Conservation (phyloP, 495 filamentous ascomycete species). For the Hypomontagnella monticulosa region DNA sequence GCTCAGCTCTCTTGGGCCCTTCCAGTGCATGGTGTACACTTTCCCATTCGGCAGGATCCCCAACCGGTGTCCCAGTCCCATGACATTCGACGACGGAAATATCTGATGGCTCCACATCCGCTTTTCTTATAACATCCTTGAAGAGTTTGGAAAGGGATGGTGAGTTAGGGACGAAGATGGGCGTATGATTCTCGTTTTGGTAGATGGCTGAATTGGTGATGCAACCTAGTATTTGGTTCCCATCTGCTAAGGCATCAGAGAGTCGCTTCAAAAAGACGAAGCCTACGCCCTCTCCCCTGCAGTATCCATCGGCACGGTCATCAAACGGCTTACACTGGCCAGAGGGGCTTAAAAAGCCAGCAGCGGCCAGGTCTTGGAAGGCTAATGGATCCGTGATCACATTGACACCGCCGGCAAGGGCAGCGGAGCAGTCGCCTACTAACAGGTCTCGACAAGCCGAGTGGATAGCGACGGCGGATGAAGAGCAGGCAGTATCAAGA, state of each 20-base stretch:
- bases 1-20: conserved; percentile 42
- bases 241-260: conserved; percentile 66
- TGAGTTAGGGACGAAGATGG: not conserved
- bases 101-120: not conserved
- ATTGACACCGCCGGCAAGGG: conserved; percentile 48
- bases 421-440: conserved; percentile 46
- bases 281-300: conserved; percentile 67
- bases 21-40: conserved; percentile 46
- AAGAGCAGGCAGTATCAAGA: conserved; percentile 62
- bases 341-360: conserved; percentile 48
- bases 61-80: conserved; percentile 56
- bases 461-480: conserved; percentile 54
- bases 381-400: not conserved
- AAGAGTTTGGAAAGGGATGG: not conserved
- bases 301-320: conserved; percentile 70
- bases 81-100: conserved; percentile 47
- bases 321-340: conserved; percentile 67
- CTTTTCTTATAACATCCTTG: not conserved
- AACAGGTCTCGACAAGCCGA: conserved; percentile 48
- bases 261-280: conserved; percentile 68
- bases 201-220: conserved; percentile 66
- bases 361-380: conserved; percentile 46
- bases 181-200: conserved; percentile 45
- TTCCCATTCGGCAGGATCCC: conserved; percentile 46
- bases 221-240: conserved; percentile 65